Evolutionary conservation across 1,139 yeast species (phyloP), one percentile per base, ranked within the genome.

Genomic region (Debaryomyces psychrophilus): DNA sequence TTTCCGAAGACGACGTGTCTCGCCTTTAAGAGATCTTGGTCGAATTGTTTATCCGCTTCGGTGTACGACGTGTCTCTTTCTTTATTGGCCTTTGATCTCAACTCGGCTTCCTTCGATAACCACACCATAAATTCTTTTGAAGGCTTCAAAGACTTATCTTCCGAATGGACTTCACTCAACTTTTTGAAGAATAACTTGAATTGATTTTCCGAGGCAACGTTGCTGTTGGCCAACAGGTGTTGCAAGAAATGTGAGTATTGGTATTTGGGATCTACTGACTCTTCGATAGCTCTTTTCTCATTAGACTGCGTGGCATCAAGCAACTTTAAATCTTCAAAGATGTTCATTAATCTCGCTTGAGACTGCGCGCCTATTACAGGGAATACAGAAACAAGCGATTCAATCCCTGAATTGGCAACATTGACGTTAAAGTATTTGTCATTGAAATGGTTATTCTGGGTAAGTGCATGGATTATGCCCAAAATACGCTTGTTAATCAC

Each of bases 1-100:
- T 90, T 90, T 1, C 96, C 97, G 68, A 88, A 90, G 1, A 86
- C 81, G 27, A 68, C 62, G 61, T 88, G 93, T 55, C 96, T 78
- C 12, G 85, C 79, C 23, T 72, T 71, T n/a, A 82, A 60, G 60
- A 85, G 62, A 41, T 66, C 68, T 37, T 70, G 64, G 46, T 77
- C 79, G 44, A 80, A 76, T 4, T 63, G 67, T 22, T 64, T 63
- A 46, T 68, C 71, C 11, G 61, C 54, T 2, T 55, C 61, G 1
- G 68, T 51, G 37, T 56, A 59, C 12, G 56, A 60, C 3, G 25
- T 8, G 46, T 68, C 76, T 50, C 73, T 67, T 46, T 59, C 58
- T 34, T 57, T 60, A 12, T 56, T 48, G 25, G 64, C 65, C 28
- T 68, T 58, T 37, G 56, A 56, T 46, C 83, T 69, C 15, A 50